A percentile compares a stretch with the other conserved stretches of the same genome.
Evolutionary conservation across 2,329 filamentous ascomycete genomes (phyloP).

Genomic region (Exophiala mesophila): DNA sequence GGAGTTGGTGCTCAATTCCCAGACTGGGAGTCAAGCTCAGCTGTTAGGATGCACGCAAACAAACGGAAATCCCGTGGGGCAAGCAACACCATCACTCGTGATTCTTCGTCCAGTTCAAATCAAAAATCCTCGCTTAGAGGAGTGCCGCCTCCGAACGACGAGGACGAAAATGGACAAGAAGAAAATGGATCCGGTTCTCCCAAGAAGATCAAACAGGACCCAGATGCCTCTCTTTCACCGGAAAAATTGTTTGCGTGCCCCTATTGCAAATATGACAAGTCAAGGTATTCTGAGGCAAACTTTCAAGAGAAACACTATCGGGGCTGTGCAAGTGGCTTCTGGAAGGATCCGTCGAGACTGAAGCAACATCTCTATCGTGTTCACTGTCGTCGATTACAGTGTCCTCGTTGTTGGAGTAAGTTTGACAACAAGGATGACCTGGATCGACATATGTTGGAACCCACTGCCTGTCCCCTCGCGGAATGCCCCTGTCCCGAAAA

Average conservation of each 20-base stretch:
- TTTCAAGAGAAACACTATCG: slow-evolving; percentile 23
- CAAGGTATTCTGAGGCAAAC: slow-evolving; percentile 24
- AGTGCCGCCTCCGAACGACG: slow-evolving; percentile 6
- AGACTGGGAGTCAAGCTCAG: slow-evolving; percentile 6
- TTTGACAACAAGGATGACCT: slow-evolving; percentile 19
- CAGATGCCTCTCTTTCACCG: slow-evolving; percentile 6
- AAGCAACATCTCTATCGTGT: slow-evolving; percentile 27
- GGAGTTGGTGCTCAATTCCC: slow-evolving; percentile 22
- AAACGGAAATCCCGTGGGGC: slow-evolving; percentile 21
- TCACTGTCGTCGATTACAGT: slow-evolving; percentile 21
- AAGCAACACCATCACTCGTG: slow-evolving; percentile 6
- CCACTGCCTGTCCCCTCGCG: slow-evolving; percentile 9
- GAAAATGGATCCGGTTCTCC: slow-evolving; percentile 16
- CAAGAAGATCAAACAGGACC: slow-evolving; percentile 23
- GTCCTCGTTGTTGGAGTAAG: slow-evolving; percentile 17
- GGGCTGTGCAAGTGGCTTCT: slow-evolving; percentile 23
- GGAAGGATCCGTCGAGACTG: slow-evolving; percentile 24
- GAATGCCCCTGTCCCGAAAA: slow-evolving; percentile 26
- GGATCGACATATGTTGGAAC: slow-evolving; percentile 13
- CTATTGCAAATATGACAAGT: slow-evolving; percentile 23
- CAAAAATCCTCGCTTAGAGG: slow-evolving; percentile 11
- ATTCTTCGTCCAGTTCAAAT: slow-evolving; percentile 9
- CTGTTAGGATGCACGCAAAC: slow-evolving; percentile 16
- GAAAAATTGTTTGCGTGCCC: slow-evolving; percentile 24
- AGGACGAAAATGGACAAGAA: slow-evolving; percentile 21